Conservation (phyloP, 1,139 yeast genomes). For the Sugiyamaella xylanicola region DNA sequence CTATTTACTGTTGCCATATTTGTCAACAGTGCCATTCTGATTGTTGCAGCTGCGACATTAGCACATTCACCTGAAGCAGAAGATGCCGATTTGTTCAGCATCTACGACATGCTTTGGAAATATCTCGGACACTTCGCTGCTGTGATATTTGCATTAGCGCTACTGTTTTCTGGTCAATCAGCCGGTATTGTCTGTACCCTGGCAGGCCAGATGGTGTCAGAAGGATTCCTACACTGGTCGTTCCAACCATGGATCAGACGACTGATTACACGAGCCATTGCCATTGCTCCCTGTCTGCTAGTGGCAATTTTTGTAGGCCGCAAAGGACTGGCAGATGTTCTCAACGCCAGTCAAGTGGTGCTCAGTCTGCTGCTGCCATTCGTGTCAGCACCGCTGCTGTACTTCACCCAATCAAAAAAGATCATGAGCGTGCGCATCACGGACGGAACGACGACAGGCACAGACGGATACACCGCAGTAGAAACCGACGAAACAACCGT, state of each 20-base stretch:
- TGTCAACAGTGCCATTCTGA: slow-evolving; percentile 80
- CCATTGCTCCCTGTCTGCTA: slow-evolving; percentile 83
- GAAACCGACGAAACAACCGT: slow-evolving; percentile 16
- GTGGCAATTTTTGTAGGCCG: slow-evolving; percentile 81
- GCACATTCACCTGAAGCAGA: slow-evolving; percentile 70
- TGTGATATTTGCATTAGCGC: slow-evolving; percentile 84
- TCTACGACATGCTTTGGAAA: slow-evolving; percentile 69
- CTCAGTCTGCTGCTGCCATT: slow-evolving; percentile 82
- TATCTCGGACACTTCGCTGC: slow-evolving; percentile 93
- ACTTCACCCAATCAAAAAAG: slow-evolving; percentile 72
- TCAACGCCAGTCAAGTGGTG: slow-evolving; percentile 87
- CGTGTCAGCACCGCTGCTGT: slow-evolving; percentile 85
- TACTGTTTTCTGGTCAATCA: slow-evolving; percentile 93
- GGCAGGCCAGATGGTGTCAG: slow-evolving; percentile 96
- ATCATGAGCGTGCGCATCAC: slow-evolving; percentile 67
- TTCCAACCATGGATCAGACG: slow-evolving; percentile 86
- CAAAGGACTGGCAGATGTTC: slow-evolving; percentile 76
- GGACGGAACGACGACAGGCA: slow-evolving; percentile 11
- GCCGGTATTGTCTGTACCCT: slow-evolving; percentile 98
- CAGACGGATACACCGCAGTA: slow-evolving; percentile 10
- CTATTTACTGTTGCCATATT: slow-evolving; percentile 79
- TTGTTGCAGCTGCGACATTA: slow-evolving; percentile 83
- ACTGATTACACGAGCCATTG: slow-evolving; percentile 77
- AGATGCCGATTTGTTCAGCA: slow-evolving; percentile 84
- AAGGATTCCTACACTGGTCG: slow-evolving; percentile 86